Evolutionary conservation across 257 asterid genomes (phyloP).

Genomic region (Paulownia fortunei): DNA sequence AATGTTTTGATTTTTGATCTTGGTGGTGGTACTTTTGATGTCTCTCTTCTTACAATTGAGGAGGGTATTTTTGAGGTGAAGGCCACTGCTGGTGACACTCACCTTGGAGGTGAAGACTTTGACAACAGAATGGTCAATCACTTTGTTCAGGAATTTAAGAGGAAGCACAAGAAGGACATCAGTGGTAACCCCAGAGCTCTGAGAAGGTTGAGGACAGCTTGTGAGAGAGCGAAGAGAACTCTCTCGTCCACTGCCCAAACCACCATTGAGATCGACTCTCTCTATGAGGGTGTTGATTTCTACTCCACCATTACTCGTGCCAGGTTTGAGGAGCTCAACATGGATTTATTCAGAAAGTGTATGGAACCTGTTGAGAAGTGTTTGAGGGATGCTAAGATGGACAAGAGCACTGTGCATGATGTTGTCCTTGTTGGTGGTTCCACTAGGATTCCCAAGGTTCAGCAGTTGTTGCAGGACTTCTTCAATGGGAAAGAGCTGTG

Average conservation of each 20-base stretch:
- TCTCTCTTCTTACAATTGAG: constrained; percentile 66
- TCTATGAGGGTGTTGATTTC: constrained; percentile 78
- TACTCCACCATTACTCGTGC: constrained; percentile 85
- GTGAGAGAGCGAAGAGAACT: constrained; percentile 85
- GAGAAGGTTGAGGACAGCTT: constrained; percentile 78
- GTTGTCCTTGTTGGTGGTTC: constrained; percentile 87
- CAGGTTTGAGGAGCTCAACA: constrained; percentile 83
- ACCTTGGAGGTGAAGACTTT: constrained; percentile 84
- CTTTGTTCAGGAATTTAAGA: constrained; percentile 82
- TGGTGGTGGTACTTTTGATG: constrained; percentile 92
- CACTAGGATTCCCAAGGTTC: constrained; percentile 81
- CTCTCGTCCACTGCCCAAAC: constrained; percentile 88
- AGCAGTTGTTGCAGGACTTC: constrained; percentile 76
- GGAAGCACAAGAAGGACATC: constrained; percentile 80
- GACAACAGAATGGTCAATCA: constrained; percentile 90
- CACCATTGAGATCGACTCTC: constrained; percentile 79
- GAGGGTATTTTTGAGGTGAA: constrained; percentile 70
- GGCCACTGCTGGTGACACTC: constrained; percentile 75
- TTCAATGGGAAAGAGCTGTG: constrained; percentile 89
- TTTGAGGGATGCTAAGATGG: constrained; percentile 87
- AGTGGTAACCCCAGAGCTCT: constrained; percentile 76
- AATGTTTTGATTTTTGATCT: constrained; percentile 81
- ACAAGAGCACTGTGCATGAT: constrained; percentile 68
- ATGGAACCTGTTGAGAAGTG: constrained; percentile 92
- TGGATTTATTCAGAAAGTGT: constrained; percentile 80